These are phyloP conservation scores for Perkinsus chesapeaki DNA, from an alignment of 169 alveolate species.

Conservation along the genomic window DNA sequence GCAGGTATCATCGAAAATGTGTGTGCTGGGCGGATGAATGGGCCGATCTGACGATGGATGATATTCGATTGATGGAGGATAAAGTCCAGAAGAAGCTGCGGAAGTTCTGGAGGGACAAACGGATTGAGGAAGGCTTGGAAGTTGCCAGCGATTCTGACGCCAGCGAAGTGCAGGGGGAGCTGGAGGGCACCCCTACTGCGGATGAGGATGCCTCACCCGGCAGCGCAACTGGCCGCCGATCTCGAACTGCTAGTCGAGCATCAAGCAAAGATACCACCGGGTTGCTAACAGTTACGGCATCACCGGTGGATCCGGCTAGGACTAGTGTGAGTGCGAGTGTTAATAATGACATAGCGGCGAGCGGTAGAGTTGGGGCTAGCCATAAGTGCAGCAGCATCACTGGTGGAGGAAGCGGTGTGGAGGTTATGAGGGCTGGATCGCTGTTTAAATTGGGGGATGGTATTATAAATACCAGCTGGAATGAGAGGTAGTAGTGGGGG, in stretches of 20 bases:
- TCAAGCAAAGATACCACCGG: background rate
- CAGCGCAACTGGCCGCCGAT: background rate
- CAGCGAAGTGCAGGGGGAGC: background rate
- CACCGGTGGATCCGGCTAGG: background rate
- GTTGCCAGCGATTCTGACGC: background rate
- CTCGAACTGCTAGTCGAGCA: background rate
- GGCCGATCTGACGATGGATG: conserved; percentile 37
- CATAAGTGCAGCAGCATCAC: background rate
- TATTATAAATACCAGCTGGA: background rate
- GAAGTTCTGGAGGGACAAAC: background rate
- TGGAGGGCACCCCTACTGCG: background rate
- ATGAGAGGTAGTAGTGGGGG: background rate
- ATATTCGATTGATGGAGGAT: conserved; percentile 31
- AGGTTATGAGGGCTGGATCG: background rate
- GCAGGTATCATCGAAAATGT: conserved; percentile 35
- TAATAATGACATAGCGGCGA: background rate
- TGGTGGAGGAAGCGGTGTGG: too few relatives aligned
- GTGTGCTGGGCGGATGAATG: conserved; percentile 50
- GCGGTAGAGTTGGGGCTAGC: background rate
- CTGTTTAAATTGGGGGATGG: background rate
- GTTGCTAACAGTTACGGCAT: background rate
- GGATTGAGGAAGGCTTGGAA: background rate
- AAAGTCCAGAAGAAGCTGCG: conserved; percentile 35
- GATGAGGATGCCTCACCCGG: background rate
- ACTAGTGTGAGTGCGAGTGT: background rate